Evolutionary conservation across 768 basidiomycete genomes (phyloP).

Genomic region (Mycena indigotica): DNA sequence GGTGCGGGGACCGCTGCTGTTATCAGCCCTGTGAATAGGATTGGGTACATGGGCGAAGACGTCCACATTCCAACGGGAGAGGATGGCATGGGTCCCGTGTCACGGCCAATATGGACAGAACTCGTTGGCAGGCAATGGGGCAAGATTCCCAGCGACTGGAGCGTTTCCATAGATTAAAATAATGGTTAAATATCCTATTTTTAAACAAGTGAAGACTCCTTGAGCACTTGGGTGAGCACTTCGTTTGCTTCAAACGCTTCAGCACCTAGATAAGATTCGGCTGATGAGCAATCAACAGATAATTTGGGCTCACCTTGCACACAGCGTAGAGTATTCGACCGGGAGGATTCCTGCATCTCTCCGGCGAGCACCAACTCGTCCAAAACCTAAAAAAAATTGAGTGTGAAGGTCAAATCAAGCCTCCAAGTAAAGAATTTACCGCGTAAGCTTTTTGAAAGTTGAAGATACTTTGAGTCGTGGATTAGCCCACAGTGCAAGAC

Average conservation of each 20-base stretch:
- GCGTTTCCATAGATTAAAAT: constrained; percentile 47
- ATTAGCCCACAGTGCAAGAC: constrained; percentile 1
- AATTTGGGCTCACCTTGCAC: constrained; percentile 7
- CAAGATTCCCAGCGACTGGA: constrained; percentile 77
- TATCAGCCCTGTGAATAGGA: constrained; percentile 68
- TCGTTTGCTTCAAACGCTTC: constrained; percentile 27
- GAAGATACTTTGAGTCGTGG: constrained; percentile 68
- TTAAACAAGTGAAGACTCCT: constrained; percentile 20
- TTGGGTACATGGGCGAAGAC: constrained; percentile 72
- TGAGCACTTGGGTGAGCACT: constrained; percentile 18
- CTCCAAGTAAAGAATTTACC: constrained; percentile 41
- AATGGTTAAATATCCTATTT: neutral
- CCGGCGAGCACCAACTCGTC: constrained; percentile 94
- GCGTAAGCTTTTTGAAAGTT: constrained; percentile 97
- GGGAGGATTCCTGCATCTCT: constrained; percentile 92
- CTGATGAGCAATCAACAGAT: too few relatives aligned
- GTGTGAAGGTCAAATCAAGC: neutral
- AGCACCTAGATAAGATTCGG: constrained; percentile 8
- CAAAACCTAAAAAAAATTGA: constrained; percentile 57
- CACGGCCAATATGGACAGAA: constrained; percentile 67
- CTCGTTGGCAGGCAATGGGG: constrained; percentile 85
- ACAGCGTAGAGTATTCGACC: constrained; percentile 54
- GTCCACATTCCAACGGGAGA: constrained; percentile 63
- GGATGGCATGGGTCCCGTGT: constrained; percentile 82
- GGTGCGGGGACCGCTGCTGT: constrained; percentile 83